Conservation (phyloP, 805 yeast genomes). For the Nakazawaea wyomingensis region DNA sequence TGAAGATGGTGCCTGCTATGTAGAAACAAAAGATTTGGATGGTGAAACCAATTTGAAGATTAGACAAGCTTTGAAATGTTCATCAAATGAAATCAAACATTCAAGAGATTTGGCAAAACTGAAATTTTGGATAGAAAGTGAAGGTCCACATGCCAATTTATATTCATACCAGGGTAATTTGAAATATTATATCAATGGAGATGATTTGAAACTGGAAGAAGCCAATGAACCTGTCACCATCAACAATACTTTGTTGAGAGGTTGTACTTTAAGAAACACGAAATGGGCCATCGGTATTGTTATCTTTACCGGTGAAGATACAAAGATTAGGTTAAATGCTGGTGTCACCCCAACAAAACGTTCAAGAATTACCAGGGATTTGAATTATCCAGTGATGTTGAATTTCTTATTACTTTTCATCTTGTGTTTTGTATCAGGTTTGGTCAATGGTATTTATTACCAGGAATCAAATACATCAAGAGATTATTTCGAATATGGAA, state of each 20-base stretch:
- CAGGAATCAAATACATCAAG: conserved; percentile 38
- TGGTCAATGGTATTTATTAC: conserved; percentile 65
- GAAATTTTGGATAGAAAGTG: conserved; percentile 61
- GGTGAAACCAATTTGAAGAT: conserved; percentile 74
- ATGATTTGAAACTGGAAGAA: conserved; percentile 23
- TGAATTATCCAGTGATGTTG: conserved; percentile 60
- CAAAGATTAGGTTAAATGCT: conserved; percentile 73
- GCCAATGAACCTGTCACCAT: conserved; percentile 54
- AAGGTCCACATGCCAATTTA: conserved; percentile 63
- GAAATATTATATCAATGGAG: conserved; percentile 36
- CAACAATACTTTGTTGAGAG: conserved; percentile 65
- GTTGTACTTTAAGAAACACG: conserved; percentile 68
- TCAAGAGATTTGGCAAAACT: conserved; percentile 55
- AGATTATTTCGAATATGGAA: conserved; percentile 53
- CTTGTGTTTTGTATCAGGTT: conserved; percentile 63
- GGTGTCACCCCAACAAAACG: conserved; percentile 75
- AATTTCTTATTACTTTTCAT: conserved; percentile 59
- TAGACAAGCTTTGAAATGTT: conserved; percentile 48
- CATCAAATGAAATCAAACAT: conserved; percentile 42
- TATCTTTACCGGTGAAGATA: conserved; percentile 70
- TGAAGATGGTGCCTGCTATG: conserved; percentile 57
- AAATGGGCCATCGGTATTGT: conserved; percentile 73
- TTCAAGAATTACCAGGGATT: conserved; percentile 57
- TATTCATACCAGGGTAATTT: conserved; percentile 65
- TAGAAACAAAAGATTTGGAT: conserved; percentile 67